Evolutionary conservation across 192 early-diverging fungal genomes (phyloP), one percentile per base, ranked within the genome.

Genomic region (Lunasporangiospora selenospora): DNA sequence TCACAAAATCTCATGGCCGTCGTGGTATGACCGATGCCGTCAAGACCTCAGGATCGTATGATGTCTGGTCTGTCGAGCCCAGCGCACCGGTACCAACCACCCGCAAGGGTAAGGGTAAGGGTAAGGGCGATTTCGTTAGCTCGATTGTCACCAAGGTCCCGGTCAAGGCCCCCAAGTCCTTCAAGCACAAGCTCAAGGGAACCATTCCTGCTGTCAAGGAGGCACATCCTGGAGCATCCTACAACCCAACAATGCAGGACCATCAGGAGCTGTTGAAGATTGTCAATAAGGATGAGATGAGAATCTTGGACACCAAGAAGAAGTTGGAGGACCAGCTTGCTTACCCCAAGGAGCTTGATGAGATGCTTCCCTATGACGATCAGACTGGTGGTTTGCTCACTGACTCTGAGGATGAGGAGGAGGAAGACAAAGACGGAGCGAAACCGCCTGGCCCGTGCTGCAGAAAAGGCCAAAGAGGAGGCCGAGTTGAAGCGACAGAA

Each of bases 171-270:
- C 84, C 85, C 16, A 42, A 32, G 23, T 78, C 84, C 0, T 58
- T 83, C 32, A 76, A 63, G 30, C 39, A 73, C 39, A 87, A 77
- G 58, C 81, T 78, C n/a, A 47, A 79, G 32, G 79, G 50, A 1
- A 55, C 43, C 12, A 52, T 89, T 16, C 84, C 89, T 0, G 91
- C 92, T 4, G 87, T 98, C 3, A 78, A 86, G 31, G 75, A 90
- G 36, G 83, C 90, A 23, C 89, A 95, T 51, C 86, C 91, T 2
- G 97, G 97, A 41, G 83, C 91, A 1, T 97, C 95, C 15, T 99
- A 99, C 77, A 93, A 94, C 48, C 97, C 97, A 8, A 80, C 82
- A 12, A 81, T 88, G 62, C 78, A 83, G 46, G 91, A 93, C 39
- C 95, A 97, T 81, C 87, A 94, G 67, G 77, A 78, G 45, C 64